A percentile compares a stretch with the other conserved stretches of the same genome.
Evolutionary conservation across 176 grass and related monocot species (phyloP).

Genomic region (bread wheat (Triticum aestivum)): DNA sequence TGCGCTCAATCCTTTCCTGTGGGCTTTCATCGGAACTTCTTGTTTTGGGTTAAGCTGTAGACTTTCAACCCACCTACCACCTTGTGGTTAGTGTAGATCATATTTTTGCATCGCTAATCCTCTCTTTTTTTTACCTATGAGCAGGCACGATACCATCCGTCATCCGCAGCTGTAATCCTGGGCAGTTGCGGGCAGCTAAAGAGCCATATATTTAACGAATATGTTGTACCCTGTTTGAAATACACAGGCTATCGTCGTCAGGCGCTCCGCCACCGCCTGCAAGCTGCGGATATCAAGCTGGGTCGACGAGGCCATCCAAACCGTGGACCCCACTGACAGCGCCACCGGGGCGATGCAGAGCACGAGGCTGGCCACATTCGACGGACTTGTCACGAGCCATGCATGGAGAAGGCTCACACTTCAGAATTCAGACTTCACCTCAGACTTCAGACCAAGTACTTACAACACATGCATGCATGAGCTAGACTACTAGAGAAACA

Average conservation of each 20-base stretch:
- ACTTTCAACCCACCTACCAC: too few relatives aligned
- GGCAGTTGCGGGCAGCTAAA: too few relatives aligned
- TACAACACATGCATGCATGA: not conserved
- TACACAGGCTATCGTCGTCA: not conserved
- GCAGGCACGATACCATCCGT: too few relatives aligned
- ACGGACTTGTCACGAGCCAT: constrained; percentile 19
- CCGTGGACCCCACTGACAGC: not conserved
- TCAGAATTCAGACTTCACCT: not conserved
- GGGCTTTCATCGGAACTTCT: too few relatives aligned
- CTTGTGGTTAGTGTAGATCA: too few relatives aligned
- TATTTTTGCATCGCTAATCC: too few relatives aligned
- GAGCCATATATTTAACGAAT: too few relatives aligned
- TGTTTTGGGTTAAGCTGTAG: too few relatives aligned
- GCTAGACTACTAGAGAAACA: not conserved
- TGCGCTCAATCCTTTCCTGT: too few relatives aligned
- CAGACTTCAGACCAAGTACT: not conserved
- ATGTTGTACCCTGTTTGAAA: too few relatives aligned
- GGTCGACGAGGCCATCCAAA: not conserved
- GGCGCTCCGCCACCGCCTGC: not conserved
- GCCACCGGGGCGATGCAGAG: constrained; percentile 10
- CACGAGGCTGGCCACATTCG: not conserved
- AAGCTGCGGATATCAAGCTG: not conserved
- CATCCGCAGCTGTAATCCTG: too few relatives aligned
- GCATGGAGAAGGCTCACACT: not conserved
- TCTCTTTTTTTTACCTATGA: too few relatives aligned